Conservation (phyloP, 129 eudicot species). For the Artemisia annua region DNA sequence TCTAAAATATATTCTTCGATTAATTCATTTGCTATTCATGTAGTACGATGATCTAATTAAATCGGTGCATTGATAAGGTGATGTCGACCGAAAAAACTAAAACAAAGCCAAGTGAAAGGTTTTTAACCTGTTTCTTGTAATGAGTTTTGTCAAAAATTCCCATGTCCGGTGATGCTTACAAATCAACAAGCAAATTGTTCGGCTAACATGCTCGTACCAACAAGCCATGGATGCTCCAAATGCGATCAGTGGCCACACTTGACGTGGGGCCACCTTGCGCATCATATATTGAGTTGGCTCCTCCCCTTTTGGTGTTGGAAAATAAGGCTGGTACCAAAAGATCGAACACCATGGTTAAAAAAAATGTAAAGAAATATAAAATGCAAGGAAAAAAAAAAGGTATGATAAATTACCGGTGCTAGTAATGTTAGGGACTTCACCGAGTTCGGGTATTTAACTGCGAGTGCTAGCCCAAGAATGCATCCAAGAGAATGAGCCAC, state of each 20-base stretch:
- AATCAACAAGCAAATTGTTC: conserved; percentile 72
- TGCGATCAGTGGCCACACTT: conserved; percentile 77
- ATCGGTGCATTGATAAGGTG: conserved; percentile 19
- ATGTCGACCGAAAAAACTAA: background rate
- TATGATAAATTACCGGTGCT: conserved; percentile 58
- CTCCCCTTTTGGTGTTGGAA: conserved; percentile 85
- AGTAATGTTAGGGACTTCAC: conserved; percentile 84
- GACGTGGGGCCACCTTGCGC: conserved; percentile 84
- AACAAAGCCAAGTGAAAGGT: conserved; percentile 15
- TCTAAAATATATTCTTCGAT: background rate
- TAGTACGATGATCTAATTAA: background rate
- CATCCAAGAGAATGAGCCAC: conserved; percentile 97
- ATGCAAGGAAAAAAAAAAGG: too few species aligned
- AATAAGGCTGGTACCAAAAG: conserved; percentile 61
- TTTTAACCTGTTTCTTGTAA: conserved; percentile 83
- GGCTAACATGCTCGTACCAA: conserved; percentile 95
- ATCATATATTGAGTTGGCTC: conserved; percentile 82
- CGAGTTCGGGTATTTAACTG: conserved; percentile 64
- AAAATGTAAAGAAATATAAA: too few species aligned
- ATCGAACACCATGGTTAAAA: too few species aligned
- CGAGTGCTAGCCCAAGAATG: conserved; percentile 81
- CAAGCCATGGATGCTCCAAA: conserved; percentile 89
- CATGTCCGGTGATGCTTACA: conserved; percentile 82
- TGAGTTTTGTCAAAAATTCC: conserved; percentile 77
- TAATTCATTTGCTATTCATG: too few species aligned